A percentile compares a stretch with the other conserved stretches of the same genome.
These are phyloP conservation scores for Colletotrichum eremochloae DNA, from an alignment of 2,329 filamentous ascomycete species.

Conservation along the genomic window DNA sequence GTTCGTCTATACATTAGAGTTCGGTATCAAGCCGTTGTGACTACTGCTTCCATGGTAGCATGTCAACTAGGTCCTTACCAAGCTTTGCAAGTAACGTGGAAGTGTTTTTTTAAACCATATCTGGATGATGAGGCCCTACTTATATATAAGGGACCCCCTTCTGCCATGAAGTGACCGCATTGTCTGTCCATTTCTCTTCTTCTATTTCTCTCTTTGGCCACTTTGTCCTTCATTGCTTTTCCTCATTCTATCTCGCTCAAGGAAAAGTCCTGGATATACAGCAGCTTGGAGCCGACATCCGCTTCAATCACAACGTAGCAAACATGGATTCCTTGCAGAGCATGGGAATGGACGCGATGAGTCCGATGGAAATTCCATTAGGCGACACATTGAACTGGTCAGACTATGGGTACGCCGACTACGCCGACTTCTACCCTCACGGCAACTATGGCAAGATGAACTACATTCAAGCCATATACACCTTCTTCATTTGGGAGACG, in stretches of 20 bases:
- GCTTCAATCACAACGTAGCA: not conserved
- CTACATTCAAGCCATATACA: not conserved
- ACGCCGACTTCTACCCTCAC: not conserved
- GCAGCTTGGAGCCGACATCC: too few relatives aligned
- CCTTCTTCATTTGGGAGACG: not conserved
- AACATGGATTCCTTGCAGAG: not conserved
- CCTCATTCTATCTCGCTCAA: not conserved
- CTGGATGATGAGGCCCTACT: not conserved
- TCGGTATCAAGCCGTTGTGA: not conserved
- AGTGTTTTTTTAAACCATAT: too few relatives aligned
- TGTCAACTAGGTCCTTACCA: not conserved
- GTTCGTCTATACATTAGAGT: not conserved
- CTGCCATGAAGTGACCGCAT: not conserved
- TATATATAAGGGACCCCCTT: not conserved
- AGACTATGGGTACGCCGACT: not conserved
- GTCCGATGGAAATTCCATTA: not conserved
- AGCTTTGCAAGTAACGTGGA: fast-evolving
- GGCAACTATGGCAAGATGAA: not conserved
- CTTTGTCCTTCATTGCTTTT: not conserved
- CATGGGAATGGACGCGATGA: not conserved
- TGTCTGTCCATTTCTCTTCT: not conserved
- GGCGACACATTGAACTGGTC: not conserved
- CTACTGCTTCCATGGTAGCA: not conserved
- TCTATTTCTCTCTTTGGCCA: not conserved
- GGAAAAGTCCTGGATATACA: not conserved